Base-by-base conservation (phyloP, 352 stramenopile species). In the Peronospora destructor region DNA sequence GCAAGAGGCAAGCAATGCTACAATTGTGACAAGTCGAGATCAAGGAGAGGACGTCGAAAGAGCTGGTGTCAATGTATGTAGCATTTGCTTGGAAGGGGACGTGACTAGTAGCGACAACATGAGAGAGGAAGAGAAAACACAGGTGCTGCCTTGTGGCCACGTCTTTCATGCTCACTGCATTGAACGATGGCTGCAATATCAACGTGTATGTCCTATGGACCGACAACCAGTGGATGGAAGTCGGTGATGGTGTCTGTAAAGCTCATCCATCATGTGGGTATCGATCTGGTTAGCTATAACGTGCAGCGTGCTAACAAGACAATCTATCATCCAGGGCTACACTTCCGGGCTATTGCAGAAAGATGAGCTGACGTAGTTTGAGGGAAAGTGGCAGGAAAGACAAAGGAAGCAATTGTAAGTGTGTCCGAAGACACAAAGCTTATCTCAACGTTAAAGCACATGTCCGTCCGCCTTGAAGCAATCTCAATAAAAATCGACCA, bases 161-260 rank as follows among this genome's bases (percentile, higher is more conserved):
- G 43, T 69, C 23, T 75, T 75, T 33, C 66, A 75, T 45, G 45
- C 47, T 41, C 41, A 12, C 4, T 75, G 66, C 37, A 71, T 75
- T 49, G 29, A 36, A 2, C 54, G 48, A 21, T 75, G 66, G 66
- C 42, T 71, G n/a, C 40, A 60, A 28, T 64, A 64, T 55, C 46
- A 33, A 48, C 46, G 61, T 29, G 41, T 54, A 30, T 75, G 66
- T 62, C 66, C 66, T 34, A 53, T 75, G 11, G 66, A 75, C 44
- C 50, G 66, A 51, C 25, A 26, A 6, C 17, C 53, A 23, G 50
- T 71, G 8, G 58, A 36, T 12, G 17, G 12, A 36, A 36, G 17
- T 14, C 9, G 12, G 0, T 36, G 30, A 1, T 36, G 13, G 3
- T 6, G 13, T 36, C 13, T 16, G 9, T n/a, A 14, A 36, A 14